Evolutionary conservation across 202 grass and related monocot species (phyloP).

Genomic region (Setaria italica): DNA sequence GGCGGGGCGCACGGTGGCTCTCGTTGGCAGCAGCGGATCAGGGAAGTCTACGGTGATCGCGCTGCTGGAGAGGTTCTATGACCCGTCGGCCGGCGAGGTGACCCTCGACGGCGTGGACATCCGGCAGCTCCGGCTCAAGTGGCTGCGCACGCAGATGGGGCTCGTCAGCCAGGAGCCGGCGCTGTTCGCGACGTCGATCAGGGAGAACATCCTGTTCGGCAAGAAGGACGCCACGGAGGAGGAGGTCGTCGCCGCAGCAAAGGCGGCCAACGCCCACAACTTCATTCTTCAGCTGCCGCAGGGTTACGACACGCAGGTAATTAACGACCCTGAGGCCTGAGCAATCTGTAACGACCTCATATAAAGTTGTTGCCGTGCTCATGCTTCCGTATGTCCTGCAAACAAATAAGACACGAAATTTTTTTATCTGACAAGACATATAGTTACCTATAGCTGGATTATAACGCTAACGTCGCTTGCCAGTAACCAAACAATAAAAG

Average conservation of each 20-base stretch:
- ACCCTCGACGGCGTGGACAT: slow-evolving; percentile 72
- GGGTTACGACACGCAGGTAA: slow-evolving; percentile 86
- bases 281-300: slow-evolving; percentile 93
- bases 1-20: slow-evolving; percentile 49
- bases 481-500: too few relatives aligned
- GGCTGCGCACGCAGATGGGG: slow-evolving; percentile 85
- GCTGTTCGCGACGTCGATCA: slow-evolving; percentile 84
- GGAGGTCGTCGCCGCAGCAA: too few relatives aligned
- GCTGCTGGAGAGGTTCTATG: slow-evolving; percentile 13
- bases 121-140: slow-evolving; percentile 67
- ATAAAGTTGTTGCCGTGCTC: too few relatives aligned
- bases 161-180: slow-evolving; percentile 93
- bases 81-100: slow-evolving; percentile 64
- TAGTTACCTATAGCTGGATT: too few relatives aligned
- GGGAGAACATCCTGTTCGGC: slow-evolving; percentile 83
- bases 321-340: too few relatives aligned
- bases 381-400: too few relatives aligned
- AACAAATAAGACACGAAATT: too few relatives aligned
- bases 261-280: slow-evolving; percentile 61
- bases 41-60: too few relatives aligned
- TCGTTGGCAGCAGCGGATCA: too few relatives aligned
- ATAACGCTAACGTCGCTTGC: too few relatives aligned
- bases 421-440: too few relatives aligned
- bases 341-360: neutral
- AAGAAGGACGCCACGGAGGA: too few relatives aligned